phyloP scores from a whole-genome alignment of 306 rosid genomes.

The Rosa lucieae region DNA sequence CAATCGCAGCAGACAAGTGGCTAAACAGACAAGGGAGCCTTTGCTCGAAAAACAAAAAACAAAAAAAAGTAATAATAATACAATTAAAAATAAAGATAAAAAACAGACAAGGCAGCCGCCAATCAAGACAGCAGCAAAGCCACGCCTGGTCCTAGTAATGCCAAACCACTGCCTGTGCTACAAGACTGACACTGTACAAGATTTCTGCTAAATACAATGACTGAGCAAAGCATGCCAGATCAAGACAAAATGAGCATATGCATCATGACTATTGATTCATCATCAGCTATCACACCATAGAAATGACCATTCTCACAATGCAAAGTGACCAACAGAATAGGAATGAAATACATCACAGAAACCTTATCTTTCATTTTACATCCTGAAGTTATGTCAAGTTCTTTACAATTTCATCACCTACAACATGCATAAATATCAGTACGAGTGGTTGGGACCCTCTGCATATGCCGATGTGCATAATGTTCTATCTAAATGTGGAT shows the following conservation, averaged over 20 bases:
- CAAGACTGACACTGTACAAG: not conserved
- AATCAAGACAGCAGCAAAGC: not conserved
- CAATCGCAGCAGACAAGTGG: not conserved
- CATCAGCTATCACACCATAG: not conserved
- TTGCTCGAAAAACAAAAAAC: not conserved
- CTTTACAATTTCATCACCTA: not conserved
- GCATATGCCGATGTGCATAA: not conserved
- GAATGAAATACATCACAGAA: not conserved
- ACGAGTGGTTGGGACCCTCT: not conserved
- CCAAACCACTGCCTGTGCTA: not conserved
- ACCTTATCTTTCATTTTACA: not conserved
- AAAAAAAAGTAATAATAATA: too few species aligned
- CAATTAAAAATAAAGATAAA: too few species aligned
- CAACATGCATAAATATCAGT: not conserved
- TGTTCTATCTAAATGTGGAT: not conserved
- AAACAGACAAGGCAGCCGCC: too few species aligned
- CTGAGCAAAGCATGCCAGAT: not conserved
- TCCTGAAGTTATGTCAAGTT: not conserved
- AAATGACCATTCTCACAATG: not conserved
- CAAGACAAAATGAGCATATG: not conserved
- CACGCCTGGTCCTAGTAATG: not conserved
- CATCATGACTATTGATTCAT: not conserved
- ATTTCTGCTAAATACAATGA: not conserved
- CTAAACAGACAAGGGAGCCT: not conserved
- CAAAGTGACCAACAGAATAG: not conserved